Percentiles rank a stretch among this genome's conserved stretches.
Evolutionary conservation across 176 grass and related monocot genomes (phyloP).

Genomic region (Miscanthus lutarioriparius): DNA sequence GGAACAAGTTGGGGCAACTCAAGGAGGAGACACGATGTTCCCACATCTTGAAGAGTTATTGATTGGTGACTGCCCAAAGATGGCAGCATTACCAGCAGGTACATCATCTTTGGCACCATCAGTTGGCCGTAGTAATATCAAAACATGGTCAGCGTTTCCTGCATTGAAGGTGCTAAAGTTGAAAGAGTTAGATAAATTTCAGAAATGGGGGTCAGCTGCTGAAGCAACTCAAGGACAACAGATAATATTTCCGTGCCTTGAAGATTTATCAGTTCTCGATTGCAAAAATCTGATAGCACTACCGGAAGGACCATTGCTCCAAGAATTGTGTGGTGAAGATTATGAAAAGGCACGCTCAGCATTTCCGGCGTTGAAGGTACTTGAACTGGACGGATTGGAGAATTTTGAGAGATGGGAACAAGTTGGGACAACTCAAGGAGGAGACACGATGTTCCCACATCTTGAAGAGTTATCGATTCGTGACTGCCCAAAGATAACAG

Average conservation of each 20-base stretch:
- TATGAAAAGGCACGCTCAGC: background rate
- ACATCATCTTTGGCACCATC: too few species aligned
- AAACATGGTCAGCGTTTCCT: too few species aligned
- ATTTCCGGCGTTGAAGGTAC: background rate
- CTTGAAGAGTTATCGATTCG: background rate
- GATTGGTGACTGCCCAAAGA: background rate
- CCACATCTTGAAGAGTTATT: background rate
- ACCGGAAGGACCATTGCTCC: background rate
- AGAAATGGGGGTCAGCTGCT: background rate
- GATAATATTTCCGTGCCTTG: background rate
- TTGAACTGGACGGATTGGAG: fast-evolving
- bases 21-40: background rate
- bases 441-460: background rate
- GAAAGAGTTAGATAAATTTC: background rate
- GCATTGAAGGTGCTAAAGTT: too few species aligned
- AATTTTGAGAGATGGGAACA: background rate
- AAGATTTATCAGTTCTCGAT: too few species aligned
- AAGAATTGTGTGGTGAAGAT: background rate
- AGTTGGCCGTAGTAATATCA: too few species aligned
- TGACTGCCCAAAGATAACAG: too few species aligned
- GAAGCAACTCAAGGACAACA: background rate
- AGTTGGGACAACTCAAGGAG: background rate
- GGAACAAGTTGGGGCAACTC: background rate
- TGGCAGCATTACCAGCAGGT: background rate
- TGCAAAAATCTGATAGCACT: background rate